Evolutionary conservation across 176 grass and related monocot species (phyloP).

Genomic region (Cymbopogon citratus): DNA sequence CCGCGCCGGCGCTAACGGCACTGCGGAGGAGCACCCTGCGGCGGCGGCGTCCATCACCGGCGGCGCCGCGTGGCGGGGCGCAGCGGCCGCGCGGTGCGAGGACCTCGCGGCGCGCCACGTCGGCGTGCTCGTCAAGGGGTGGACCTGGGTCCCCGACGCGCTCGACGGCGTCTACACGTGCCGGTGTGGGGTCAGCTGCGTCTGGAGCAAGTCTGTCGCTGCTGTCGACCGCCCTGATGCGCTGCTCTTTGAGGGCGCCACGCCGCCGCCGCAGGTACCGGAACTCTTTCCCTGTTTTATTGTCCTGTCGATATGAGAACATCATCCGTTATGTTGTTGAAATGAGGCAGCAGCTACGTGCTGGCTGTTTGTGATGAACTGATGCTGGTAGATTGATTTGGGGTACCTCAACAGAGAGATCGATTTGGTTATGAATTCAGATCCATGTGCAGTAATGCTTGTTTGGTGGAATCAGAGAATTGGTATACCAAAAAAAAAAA

Average conservation of each 20-base stretch:
- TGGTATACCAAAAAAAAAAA: background rate
- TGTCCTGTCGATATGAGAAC: background rate
- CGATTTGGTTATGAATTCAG: background rate
- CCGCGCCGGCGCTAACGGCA: background rate
- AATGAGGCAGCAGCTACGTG: background rate
- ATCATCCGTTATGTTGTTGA: no score
- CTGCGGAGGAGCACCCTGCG: slow-evolving; percentile 7
- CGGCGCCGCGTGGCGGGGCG: slow-evolving; percentile 29
- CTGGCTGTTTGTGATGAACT: background rate
- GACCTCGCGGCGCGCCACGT: slow-evolving; percentile 36
- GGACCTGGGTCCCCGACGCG: slow-evolving; percentile 93
- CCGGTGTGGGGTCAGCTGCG: slow-evolving; percentile 66
- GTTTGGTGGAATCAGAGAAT: background rate
- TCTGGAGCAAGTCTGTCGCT: slow-evolving; percentile 74
- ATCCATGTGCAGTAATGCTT: background rate
- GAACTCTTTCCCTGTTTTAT: background rate
- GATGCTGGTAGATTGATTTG: background rate
- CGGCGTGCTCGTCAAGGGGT: slow-evolving; percentile 70
- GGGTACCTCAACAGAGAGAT: background rate
- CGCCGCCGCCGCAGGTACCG: slow-evolving; percentile 59
- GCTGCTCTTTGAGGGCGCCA: slow-evolving; percentile 62
- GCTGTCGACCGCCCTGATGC: slow-evolving; percentile 66
- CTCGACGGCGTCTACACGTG: slow-evolving; percentile 77
- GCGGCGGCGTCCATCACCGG: background rate
- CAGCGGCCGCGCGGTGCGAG: slow-evolving; percentile 16